A percentile compares a stretch with the other conserved stretches of the same genome.
phyloP scores from a whole-genome alignment of 2,329 filamentous ascomycete species.

The Neofusicoccum sp. region DNA sequence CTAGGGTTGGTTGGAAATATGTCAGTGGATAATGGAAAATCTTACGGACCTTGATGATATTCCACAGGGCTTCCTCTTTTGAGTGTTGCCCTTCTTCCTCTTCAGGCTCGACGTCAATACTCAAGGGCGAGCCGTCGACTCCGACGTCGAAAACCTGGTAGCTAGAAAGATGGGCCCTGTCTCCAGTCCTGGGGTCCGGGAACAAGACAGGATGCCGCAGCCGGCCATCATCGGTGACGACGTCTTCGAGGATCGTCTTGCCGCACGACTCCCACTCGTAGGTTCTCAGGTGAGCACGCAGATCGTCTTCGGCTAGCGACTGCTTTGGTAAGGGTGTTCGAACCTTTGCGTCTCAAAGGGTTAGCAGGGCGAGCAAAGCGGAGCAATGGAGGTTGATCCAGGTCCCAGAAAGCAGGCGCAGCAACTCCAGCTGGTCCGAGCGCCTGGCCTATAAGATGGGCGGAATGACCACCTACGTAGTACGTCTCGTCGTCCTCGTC shows the following conservation, averaged over 20 bases:
- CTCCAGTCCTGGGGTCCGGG: constrained; percentile 46
- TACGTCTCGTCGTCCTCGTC: constrained; percentile 39
- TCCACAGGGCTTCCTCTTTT: constrained; percentile 38
- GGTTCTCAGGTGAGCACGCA: constrained; percentile 48
- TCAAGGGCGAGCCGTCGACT: constrained; percentile 46
- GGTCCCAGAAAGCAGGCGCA: constrained; percentile 5
- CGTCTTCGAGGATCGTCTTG: constrained; percentile 42
- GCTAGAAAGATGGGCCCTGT: constrained; percentile 49
- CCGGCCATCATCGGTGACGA: constrained; percentile 48
- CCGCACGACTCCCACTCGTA: constrained; percentile 48
- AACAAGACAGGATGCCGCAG: constrained; percentile 49
- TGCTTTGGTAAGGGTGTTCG: constrained; percentile 43
- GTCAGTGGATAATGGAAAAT: neutral
- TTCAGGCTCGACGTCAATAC: constrained; percentile 38
- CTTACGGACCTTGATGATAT: constrained; percentile 29
- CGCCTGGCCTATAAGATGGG: neutral
- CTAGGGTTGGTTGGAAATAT: neutral
- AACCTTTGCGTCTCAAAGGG: constrained; percentile 25
- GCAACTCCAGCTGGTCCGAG: constrained; percentile 16
- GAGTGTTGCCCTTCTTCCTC: constrained; percentile 31
- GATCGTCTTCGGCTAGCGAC: constrained; percentile 46
- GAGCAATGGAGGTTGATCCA: constrained; percentile 8
- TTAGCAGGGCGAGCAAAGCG: constrained; percentile 16
- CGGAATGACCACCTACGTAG: constrained; percentile 28
- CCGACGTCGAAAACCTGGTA: constrained; percentile 62